Base-by-base conservation (phyloP, 371 early-diverging fungal species). In the Zychaea mexicana region DNA sequence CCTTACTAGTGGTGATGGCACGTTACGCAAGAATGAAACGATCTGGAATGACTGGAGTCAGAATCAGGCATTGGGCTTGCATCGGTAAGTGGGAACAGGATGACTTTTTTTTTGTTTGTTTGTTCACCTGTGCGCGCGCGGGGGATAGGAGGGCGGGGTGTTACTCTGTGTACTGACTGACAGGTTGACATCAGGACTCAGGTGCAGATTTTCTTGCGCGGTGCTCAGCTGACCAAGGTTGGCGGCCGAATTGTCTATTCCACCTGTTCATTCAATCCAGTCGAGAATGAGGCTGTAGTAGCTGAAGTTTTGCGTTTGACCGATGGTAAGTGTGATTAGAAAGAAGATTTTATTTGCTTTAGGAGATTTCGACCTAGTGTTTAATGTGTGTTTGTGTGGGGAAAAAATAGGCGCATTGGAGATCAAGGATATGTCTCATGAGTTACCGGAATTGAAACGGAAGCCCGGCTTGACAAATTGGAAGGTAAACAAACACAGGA, bases 201-300 rank as follows among this genome's bases (percentile, higher is more conserved):
- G 79, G 76, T 91, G 36, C 88, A 86, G 69, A 97, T 99, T 66
- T 86, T 98, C 62, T 82, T 87, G 71, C 90, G 98, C 64, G 98
- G 93, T 3, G 86, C 88, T 64, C 90, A 97, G 62, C 82, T 99
- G 65, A 79, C 94, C 53, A 94, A 95, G 77, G 82, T 93, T 22
- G 97, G 94, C 45, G 99, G 99, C 0, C 86, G 95, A 38, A 83
- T 99, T 55, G 99, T 99, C 0, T 99, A 99, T 78, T 98, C 98
- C 15, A 99, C 99, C 1, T 99, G 99, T 79, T 94, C 98, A 3
- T 88, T 99, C 73, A 99, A 99, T 77, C 99, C 99, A 19, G 78
- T 96, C 56, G 97, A 97, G 76, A 96, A 96, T 70, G 97, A 98
- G 81, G 95, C 96, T n/a, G 96, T 97, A 45, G 92, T 97, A 1